Evolutionary conservation across 257 asterid species (phyloP).

Genomic region (Gynochthodes officinalis): DNA sequence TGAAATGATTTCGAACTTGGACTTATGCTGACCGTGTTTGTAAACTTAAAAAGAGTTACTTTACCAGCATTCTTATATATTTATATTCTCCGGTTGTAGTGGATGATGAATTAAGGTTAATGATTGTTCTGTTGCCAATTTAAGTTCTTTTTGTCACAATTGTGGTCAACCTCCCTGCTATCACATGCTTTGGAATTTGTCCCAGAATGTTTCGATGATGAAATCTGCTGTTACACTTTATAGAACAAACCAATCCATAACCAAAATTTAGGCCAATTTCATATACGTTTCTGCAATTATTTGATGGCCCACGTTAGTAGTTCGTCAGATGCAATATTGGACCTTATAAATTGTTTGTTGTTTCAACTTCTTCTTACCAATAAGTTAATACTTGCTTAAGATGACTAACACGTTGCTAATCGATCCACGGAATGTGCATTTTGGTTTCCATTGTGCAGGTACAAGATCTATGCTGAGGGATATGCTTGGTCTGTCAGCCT

Average conservation of each 20-base stretch:
- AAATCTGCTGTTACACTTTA: background rate
- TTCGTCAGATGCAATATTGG: background rate
- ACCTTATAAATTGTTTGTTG: background rate
- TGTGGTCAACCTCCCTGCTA: background rate
- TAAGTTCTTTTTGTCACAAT: background rate
- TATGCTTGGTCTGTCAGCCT: slow-evolving; percentile 88
- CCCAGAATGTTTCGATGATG: background rate
- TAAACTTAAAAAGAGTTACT: background rate
- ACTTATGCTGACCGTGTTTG: background rate
- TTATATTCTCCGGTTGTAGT: background rate
- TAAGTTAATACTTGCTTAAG: background rate
- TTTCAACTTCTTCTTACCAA: background rate
- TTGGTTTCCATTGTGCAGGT: slow-evolving; percentile 28
- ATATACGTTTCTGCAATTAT: background rate
- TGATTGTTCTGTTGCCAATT: background rate
- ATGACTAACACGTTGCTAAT: background rate
- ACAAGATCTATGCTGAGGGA: slow-evolving; percentile 83
- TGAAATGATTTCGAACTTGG: background rate
- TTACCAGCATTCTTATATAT: background rate
- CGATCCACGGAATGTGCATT: no score
- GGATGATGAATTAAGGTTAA: background rate
- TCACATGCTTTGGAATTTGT: background rate
- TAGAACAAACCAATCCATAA: no score
- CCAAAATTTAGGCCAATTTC: background rate
- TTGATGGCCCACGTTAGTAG: background rate